These are phyloP conservation scores for Yamadazyma friedrichii DNA, from an alignment of 1,139 yeast genomes.

Conservation along the genomic window DNA sequence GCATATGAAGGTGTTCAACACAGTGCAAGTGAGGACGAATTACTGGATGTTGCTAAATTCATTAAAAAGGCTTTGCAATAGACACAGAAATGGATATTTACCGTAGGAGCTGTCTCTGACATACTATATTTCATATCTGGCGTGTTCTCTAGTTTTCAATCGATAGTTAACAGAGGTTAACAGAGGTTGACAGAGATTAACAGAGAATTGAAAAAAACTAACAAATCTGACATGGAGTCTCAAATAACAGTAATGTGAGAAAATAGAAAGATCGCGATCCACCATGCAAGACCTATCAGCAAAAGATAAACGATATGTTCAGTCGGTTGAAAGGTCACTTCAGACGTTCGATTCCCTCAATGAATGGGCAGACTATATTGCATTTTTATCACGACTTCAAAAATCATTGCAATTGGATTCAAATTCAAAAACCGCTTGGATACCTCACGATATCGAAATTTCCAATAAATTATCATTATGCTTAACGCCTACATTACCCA, in stretches of 20 bases:
- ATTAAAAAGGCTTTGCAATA: constrained; percentile 22
- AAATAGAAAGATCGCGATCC: background rate
- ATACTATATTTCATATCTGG: background rate
- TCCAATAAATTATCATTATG: constrained; percentile 60
- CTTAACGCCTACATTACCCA: constrained; percentile 75
- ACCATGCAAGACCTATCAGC: constrained; percentile 10
- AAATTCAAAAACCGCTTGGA: constrained; percentile 42
- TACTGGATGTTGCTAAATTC: constrained; percentile 58
- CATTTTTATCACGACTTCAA: constrained; percentile 75
- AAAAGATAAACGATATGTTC: constrained; percentile 52
- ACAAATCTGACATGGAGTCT: no score
- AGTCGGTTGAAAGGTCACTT: constrained; percentile 71
- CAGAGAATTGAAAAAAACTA: no score
- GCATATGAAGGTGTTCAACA: constrained; percentile 67
- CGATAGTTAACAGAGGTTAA: no score
- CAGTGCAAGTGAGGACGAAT: constrained; percentile 64
- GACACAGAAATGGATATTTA: no score
- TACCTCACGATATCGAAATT: constrained; percentile 40
- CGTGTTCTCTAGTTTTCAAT: background rate
- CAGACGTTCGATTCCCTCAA: constrained; percentile 78
- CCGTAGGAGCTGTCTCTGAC: no score
- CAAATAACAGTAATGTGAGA: no score
- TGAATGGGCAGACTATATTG: constrained; percentile 99
- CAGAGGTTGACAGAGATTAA: no score
- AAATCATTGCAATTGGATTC: constrained; percentile 56